Evolutionary conservation across 257 asterid species (phyloP).

Genomic region (Galeopsis tetrahit): DNA sequence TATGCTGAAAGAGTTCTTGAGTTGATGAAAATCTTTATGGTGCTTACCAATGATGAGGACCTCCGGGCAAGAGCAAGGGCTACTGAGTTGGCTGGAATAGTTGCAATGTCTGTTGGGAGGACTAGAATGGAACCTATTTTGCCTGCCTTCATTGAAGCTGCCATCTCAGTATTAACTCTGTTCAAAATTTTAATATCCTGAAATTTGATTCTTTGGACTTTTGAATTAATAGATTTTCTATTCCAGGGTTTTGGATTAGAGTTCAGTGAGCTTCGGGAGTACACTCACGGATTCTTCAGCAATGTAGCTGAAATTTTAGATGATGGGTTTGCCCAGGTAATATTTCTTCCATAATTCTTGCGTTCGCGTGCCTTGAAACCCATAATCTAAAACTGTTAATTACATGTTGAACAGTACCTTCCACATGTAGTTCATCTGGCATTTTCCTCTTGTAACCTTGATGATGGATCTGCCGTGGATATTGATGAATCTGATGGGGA

Average conservation of each 20-base stretch:
- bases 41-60: constrained; percentile 94
- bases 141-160: constrained; percentile 92
- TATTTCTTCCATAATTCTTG: constrained; percentile 34
- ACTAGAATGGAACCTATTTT: constrained; percentile 84
- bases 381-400: constrained; percentile 33
- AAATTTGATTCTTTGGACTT: constrained; percentile 23
- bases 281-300: constrained; percentile 98
- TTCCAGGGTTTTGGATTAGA: constrained; percentile 91
- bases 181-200: constrained; percentile 30
- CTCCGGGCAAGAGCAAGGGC: constrained; percentile 98
- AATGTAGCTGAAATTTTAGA: constrained; percentile 86
- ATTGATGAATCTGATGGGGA: constrained; percentile 88
- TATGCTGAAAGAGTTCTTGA: constrained; percentile 96
- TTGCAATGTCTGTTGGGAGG: constrained; percentile 96
- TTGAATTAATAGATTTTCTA: constrained; percentile 32
- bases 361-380: constrained; percentile 5
- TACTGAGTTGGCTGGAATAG: constrained; percentile 95
- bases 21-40: constrained; percentile 93
- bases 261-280: constrained; percentile 97
- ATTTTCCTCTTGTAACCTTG: constrained; percentile 93
- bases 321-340: constrained; percentile 90
- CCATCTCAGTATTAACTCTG: constrained; percentile 68
- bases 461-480: constrained; percentile 98
- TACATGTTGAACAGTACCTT: constrained; percentile 73
- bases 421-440: constrained; percentile 91